Base-by-base conservation (phyloP, 2,329 filamentous ascomycete genomes). In the Ascochyta pisi region DNA sequence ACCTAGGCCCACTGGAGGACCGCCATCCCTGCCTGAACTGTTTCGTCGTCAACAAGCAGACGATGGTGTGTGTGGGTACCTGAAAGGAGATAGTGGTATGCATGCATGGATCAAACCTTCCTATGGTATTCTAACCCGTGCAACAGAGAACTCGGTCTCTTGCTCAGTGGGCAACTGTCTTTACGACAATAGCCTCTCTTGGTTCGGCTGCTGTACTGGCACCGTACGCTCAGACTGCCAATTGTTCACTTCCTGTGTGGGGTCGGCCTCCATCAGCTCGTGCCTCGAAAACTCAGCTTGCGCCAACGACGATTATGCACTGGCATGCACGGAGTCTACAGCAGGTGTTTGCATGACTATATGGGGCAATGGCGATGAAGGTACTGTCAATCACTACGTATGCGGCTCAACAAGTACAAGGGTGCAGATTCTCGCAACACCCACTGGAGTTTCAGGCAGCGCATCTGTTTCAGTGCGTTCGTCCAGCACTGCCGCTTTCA, bases 191-290 rank as follows among this genome's bases (percentile, higher is more conserved):
- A 22, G 35, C 6, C 13, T 55, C 15, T 54, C 49, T 4, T 65
- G 63, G 63, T 63, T 65, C 38, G 63, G 63, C n/a, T 65, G 63
- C 57, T 65, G 63, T 46, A 50, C 54, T 7, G 57, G 47, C n/a
- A 56, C 48, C 15, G 23, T 4, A n/a, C 33, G 26, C 10, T 46
- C 50, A 6, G 50, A 49, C 41, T 62, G 57, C 42, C 31, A 54
- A 24, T 35, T 58, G 6, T 54, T 54, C 33, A 64, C 62, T 2
- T 54, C 50, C 10, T 64, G 62, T 34, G 48, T 64, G n/a, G 56
- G 46, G 8, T 57, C 54, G 3, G 53, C 62, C 3, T 51, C 46
- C n/a, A 38, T 61, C 16, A 50, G 43, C 10, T 41, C 50, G 3
- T 64, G 62, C 23, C 38, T 56, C 22, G 13, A 48, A 3, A 45